phyloP scores from a whole-genome alignment of 2,329 filamentous ascomycete genomes.

The Botrytis hyacinthi region DNA sequence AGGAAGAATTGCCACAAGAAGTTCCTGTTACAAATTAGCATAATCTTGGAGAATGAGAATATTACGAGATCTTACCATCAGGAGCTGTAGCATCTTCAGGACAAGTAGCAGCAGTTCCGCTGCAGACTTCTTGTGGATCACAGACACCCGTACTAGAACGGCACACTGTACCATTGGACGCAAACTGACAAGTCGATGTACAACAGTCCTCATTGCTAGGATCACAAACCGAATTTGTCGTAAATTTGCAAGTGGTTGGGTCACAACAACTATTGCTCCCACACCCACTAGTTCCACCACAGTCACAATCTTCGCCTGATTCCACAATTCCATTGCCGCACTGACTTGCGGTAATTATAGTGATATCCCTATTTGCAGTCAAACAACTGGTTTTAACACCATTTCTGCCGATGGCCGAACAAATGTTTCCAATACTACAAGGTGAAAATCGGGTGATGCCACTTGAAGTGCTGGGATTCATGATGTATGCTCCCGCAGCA shows the following conservation, averaged over 20 bases:
- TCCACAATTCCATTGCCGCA: slow-evolving; percentile 99
- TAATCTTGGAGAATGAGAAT: not conserved
- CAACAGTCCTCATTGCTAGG: slow-evolving; percentile 81
- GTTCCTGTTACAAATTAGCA: slow-evolving; percentile 43
- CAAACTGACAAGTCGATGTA: slow-evolving; percentile 63
- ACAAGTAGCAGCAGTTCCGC: slow-evolving; percentile 69
- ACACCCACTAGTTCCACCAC: slow-evolving; percentile 74
- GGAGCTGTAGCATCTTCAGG: slow-evolving; percentile 67
- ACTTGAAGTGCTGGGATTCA: slow-evolving; percentile 84
- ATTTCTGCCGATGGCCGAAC: slow-evolving; percentile 75
- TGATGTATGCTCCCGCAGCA: slow-evolving; percentile 78
- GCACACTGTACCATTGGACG: slow-evolving; percentile 69
- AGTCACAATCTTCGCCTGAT: slow-evolving; percentile 91
- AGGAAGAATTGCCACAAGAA: slow-evolving; percentile 58
- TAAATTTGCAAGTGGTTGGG: slow-evolving; percentile 82
- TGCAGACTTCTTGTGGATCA: slow-evolving; percentile 82
- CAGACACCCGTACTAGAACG: slow-evolving; percentile 76
- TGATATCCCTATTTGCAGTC: slow-evolving; percentile 79
- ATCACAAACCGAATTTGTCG: slow-evolving; percentile 69
- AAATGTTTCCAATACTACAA: slow-evolving; percentile 92
- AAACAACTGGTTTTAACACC: slow-evolving; percentile 76
- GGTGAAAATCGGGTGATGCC: slow-evolving; percentile 78
- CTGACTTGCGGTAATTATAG: slow-evolving; percentile 76
- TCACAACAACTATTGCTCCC: slow-evolving; percentile 79
- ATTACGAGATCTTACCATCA: slow-evolving; percentile 53